Conservation (phyloP, 768 basidiomycete genomes). For the Boletus huronensis region DNA sequence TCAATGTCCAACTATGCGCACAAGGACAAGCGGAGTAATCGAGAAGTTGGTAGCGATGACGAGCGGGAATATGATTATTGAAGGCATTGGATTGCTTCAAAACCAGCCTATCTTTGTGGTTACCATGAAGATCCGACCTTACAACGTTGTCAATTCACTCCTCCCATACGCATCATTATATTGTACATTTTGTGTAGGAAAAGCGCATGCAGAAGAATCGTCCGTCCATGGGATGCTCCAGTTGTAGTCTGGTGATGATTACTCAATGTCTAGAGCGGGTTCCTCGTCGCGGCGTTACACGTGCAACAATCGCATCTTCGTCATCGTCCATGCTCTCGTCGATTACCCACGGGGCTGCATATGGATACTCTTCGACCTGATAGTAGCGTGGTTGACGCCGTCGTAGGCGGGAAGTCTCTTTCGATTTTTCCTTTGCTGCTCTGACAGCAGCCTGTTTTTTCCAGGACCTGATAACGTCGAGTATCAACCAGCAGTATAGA, state of each 20-base stretch:
- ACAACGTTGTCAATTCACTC: background rate
- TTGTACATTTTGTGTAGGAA: conserved; percentile 2
- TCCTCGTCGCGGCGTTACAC: conserved; percentile 12
- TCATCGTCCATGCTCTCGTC: conserved; percentile 7
- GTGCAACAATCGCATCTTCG: background rate
- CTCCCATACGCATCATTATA: background rate
- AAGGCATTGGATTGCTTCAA: background rate
- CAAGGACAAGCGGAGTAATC: conserved; percentile 19
- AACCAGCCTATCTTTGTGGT: background rate
- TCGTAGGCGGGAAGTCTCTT: conserved; percentile 8
- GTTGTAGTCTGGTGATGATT: background rate
- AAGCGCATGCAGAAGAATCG: background rate
- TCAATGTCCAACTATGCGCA: conserved; percentile 37
- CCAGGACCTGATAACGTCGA: conserved; percentile 29
- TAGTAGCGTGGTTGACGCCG: conserved; percentile 14
- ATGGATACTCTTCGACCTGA: conserved; percentile 5
- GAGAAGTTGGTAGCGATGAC: conserved; percentile 24
- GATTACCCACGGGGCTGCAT: conserved; percentile 1
- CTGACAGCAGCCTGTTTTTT: conserved; percentile 13
- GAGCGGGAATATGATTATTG: conserved; percentile 26
- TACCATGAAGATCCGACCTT: background rate
- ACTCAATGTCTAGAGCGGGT: conserved; percentile 16
- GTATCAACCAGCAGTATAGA: background rate
- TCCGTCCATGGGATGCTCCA: background rate
- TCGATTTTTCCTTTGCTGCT: conserved; percentile 19